Evolutionary conservation across 805 yeast genomes (phyloP).

Genomic region (Kluyveromyces lactis): DNA sequence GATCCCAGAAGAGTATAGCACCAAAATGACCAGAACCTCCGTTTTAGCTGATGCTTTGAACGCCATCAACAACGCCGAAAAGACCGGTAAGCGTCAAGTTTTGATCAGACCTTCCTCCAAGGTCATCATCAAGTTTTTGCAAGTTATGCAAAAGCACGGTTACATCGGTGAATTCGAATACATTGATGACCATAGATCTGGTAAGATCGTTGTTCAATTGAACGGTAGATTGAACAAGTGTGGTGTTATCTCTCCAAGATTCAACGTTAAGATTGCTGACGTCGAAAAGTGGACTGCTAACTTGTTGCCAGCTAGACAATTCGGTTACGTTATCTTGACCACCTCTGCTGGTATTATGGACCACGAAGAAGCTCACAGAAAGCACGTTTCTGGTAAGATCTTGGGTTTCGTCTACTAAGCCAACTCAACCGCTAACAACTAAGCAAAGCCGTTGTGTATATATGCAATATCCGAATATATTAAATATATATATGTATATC

Average conservation of each 20-base stretch:
- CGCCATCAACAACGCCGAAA: conserved; percentile 98
- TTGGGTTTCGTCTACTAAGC: conserved; percentile 92
- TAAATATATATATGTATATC: too few species aligned
- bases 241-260: conserved; percentile 98
- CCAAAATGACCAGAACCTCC: conserved; percentile 91
- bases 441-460: background rate
- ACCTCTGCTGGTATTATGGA: conserved; percentile 99
- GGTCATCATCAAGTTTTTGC: conserved; percentile 94
- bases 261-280: conserved; percentile 91
- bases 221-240: conserved; percentile 98
- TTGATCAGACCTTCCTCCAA: conserved; percentile 96
- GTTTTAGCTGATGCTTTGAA: conserved; percentile 98
- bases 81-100: conserved; percentile 98
- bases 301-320: conserved; percentile 98
- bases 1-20: conserved; percentile 1
- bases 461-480: too few species aligned
- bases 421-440: conserved; percentile 1
- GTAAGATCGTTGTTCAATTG: conserved; percentile 92
- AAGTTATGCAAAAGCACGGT: conserved; percentile 97
- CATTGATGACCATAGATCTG: conserved; percentile 98
- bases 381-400: conserved; percentile 98
- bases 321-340: conserved; percentile 95
- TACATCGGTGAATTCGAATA: conserved; percentile 98
- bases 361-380: conserved; percentile 99
- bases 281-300: conserved; percentile 98